Evolutionary conservation across 1,284 basidiomycete species (phyloP), one percentile per base, ranked within the genome.

Genomic region (Tremellales sp.): DNA sequence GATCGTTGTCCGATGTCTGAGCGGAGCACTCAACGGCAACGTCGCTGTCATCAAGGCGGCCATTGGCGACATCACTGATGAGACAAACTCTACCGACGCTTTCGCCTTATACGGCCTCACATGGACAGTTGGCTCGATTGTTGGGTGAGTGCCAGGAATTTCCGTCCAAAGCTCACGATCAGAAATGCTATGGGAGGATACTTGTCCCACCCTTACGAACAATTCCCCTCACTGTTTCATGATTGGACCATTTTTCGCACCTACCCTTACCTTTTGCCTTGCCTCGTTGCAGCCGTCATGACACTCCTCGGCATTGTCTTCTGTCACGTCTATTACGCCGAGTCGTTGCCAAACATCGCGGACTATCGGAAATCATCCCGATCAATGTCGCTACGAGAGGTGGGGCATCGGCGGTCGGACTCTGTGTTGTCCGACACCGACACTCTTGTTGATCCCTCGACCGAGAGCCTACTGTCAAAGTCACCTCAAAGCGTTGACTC

Each of bases 261-360:
- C 37, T 70, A 76, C 50, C 78, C 78, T 0, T 79, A 75, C 51
- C 58, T 78, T 31, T 62, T 79, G 0, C 63, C 78, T 3, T 78
- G 77, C 49, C 50, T 75, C 21, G 67, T 76, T 6, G 66, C 71
- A 0, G 68, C 73, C 1, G 52, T 51, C 6, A 67, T 67, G 43
- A 77, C 77, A 1, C 48, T 70, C 1, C 35, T 73, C 8, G 77
- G 77, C 7, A 66, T 77, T 22, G 24, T 76, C 33, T 71, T 78
- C 48, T 69, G 70, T 22, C 56, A 68, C 4, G 61, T 76, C 31
- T 72, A 77, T 49, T 64, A 62, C 44, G 31, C 39, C n/a, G 68
- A 70, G 51, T 64, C 66, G 3, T 48, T 67, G 1, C 60, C 66
- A 6, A 27, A 51, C 2, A 43, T 56, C 36, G 31, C 45, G 11